A percentile compares a stretch with the other conserved stretches of the same genome.
These are phyloP conservation scores for Hypocrella siamensis DNA, from an alignment of 2,329 filamentous ascomycete species.

Conservation along the genomic window DNA sequence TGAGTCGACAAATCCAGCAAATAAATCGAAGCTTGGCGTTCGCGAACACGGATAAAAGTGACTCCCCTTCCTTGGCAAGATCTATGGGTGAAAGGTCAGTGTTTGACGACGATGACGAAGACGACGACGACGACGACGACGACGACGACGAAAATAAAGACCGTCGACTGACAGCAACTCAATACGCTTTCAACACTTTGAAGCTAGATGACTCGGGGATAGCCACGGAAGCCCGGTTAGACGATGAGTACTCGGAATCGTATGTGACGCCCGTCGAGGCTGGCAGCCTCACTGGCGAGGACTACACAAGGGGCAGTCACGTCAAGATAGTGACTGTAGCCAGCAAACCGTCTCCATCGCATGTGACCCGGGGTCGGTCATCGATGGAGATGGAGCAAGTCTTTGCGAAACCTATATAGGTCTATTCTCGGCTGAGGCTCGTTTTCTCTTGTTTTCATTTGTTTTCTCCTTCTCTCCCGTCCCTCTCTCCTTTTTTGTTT, in stretches of 20 bases:
- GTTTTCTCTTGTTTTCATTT: background rate
- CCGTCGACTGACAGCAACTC: slow-evolving; percentile 1
- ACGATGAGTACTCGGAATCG: slow-evolving; percentile 28
- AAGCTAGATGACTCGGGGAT: slow-evolving; percentile 19
- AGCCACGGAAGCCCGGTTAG: slow-evolving; percentile 20
- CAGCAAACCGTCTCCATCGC: slow-evolving; percentile 48
- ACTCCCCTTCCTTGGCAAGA: slow-evolving; percentile 18
- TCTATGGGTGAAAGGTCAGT: slow-evolving; percentile 21
- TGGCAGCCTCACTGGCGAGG: slow-evolving; percentile 23
- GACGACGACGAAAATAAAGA: slow-evolving; percentile 20
- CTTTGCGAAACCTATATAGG: slow-evolving; percentile 11
- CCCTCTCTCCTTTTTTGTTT: no score
- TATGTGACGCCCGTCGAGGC: slow-evolving; percentile 35
- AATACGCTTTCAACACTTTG: background rate
- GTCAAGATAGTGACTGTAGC: slow-evolving; percentile 35
- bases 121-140: slow-evolving; percentile 19
- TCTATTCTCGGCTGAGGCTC: background rate
- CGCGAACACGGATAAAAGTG: slow-evolving; percentile 8
- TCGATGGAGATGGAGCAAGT: slow-evolving; percentile 9
- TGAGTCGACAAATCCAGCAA: slow-evolving; percentile 33
- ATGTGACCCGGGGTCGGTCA: slow-evolving; percentile 30
- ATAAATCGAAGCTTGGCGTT: slow-evolving; percentile 21
- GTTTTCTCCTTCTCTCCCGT: no score
- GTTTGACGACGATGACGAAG: slow-evolving; percentile 24
- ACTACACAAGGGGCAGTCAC: slow-evolving; percentile 23